Evolutionary conservation across 768 basidiomycete genomes (phyloP), one percentile per base, ranked within the genome.

Genomic region (Xanthoconium purpureum): DNA sequence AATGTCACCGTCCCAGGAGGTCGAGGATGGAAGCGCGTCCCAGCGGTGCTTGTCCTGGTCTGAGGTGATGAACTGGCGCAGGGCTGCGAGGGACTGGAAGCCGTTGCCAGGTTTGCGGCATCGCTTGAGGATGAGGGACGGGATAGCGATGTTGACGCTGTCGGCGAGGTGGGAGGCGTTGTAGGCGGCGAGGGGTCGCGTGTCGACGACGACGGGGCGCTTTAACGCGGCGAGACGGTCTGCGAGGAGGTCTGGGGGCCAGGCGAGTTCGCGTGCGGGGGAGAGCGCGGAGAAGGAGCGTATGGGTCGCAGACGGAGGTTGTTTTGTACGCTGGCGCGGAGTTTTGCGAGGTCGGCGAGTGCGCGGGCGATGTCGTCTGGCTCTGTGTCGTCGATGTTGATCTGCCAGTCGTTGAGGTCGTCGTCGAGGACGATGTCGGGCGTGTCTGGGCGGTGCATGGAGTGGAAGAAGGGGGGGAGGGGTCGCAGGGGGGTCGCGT

Each of bases 41-140:
- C 92, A 95, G 28, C 76, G 75, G 11, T 73, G 74, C 68, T 84
- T 88, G 32, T 87, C 89, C 32, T 80, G 75, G 47, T 92, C 87
- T 1, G 90, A 91, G 6, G 88, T 92, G 65, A 94, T 83, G 67
- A 87, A 96, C 64, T 89, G 86, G 48, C 86, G 84, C 53, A 96
- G 74, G 0, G 86, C 79, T 60, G 86, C 81, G 46, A 91, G 73
- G 32, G 80, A 80, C 52, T 81, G 83, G 61, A 91, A 82, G 2
- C 81, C 84, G 60, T 80, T 84, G 33, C 81, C 84, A 3, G 87
- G 83, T 67, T 89, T 90, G 58, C 84, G 79, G 60, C 81, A 87
- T 18, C 94, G 85, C 71, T 93, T 94, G 63, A 94, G 83, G 65
- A 97, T 93, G 65, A 97, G 83, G 28, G 91, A 89, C 0, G 94